Evolutionary conservation across 164 flowering plant species (phyloP), one percentile per base, ranked within the genome.

Genomic region (Chloranthus sessilifolius): DNA sequence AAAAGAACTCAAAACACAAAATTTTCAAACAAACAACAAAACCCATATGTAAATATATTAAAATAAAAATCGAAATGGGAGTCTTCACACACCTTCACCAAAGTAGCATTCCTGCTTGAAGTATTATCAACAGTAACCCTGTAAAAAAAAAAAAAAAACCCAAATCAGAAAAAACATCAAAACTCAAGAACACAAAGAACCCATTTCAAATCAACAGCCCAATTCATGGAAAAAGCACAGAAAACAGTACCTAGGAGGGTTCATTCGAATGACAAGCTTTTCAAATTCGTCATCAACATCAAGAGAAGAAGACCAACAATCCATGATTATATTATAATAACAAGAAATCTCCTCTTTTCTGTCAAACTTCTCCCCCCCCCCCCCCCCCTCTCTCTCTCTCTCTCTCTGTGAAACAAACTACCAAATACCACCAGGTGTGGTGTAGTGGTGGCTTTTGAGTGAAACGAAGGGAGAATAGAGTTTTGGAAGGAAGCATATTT

Each of bases 51-150:
- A 6, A 25, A 25, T 15, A 26, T 29, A 19, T n/a, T 20, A 45
- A 24, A 43, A 7, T 25, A 2, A 45, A 52, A 2, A 28, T 24
- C 22, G 38, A 41, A 16, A 43, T 15, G 40, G 2, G 31, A 5
- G 39, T 8, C 29, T 40, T 7, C 4, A 27, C 6, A 22, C 69
- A 91, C 96, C 86, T 83, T 74, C 55, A 91, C 77, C 69, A 91
- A 56, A 52, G 98, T 90, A 11, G 87, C 77, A 28, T 56, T 73
- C 47, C 67, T 68, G 72, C 77, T 79, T 6, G 91, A 72, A 26
- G 43, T 56, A 66, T 90, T 84, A 61, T 90, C 98, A 40, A 87
- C 66, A 5, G 82, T 75, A 38, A 87, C 98, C 79, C 98, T 87
- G 80, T 50, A 71, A 39, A 26, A 11, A 19, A 19, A 48, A 44